A percentile compares a stretch with the other conserved stretches of the same genome.
phyloP scores from a whole-genome alignment of 129 eudicot species.

The Centella asiatica region DNA sequence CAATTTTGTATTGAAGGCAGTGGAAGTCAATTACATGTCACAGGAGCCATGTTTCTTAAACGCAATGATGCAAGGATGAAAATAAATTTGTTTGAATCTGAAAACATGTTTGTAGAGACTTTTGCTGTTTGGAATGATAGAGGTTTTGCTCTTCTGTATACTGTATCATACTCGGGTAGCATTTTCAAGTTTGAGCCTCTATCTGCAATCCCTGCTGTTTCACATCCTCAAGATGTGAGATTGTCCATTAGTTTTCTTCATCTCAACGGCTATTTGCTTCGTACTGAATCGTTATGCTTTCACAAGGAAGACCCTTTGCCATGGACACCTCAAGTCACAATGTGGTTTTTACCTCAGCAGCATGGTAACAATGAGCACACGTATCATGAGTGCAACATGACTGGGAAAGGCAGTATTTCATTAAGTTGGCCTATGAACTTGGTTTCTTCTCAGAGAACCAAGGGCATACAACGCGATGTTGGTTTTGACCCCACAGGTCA shows the following conservation, averaged over 20 bases:
- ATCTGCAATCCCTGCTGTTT: constrained; percentile 44
- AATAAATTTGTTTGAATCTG: constrained; percentile 13
- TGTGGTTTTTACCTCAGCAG: constrained; percentile 49
- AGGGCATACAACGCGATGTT: constrained; percentile 5
- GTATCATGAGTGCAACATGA: constrained; percentile 34
- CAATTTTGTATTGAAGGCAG: constrained; percentile 27
- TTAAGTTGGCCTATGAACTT: constrained; percentile 41
- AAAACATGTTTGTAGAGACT: constrained; percentile 27
- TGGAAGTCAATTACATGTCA: constrained; percentile 27
- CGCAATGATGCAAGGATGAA: constrained; percentile 15
- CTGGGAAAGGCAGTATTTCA: constrained; percentile 47
- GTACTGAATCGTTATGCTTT: constrained; percentile 58
- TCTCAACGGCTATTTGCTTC: constrained; percentile 40
- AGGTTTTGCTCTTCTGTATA: constrained; percentile 51
- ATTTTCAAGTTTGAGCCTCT: constrained; percentile 41
- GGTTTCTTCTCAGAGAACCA: constrained; percentile 1
- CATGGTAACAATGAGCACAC: constrained; percentile 19
- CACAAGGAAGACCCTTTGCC: constrained; percentile 39
- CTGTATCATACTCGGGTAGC: constrained; percentile 49
- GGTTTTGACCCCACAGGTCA: not conserved
- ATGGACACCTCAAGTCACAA: constrained; percentile 68
- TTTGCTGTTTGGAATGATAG: constrained; percentile 71
- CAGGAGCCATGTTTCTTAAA: constrained; percentile 71
- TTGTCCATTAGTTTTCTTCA: constrained; percentile 47
- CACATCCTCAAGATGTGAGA: constrained; percentile 36